Evolutionary conservation across 805 yeast genomes (phyloP), one percentile per base, ranked within the genome.

Genomic region (Trichomonascus vanleenenianus): DNA sequence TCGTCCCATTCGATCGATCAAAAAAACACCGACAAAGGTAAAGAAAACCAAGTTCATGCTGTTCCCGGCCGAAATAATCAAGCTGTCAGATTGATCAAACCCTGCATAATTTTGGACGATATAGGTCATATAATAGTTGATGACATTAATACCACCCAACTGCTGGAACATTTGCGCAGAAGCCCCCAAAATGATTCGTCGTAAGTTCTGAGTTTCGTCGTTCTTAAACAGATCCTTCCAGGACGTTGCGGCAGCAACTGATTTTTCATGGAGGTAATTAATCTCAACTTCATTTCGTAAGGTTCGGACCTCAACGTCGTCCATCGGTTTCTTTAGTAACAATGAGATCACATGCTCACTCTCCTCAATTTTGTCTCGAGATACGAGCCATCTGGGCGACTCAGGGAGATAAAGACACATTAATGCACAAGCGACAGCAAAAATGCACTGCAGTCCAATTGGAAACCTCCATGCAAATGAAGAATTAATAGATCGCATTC

Each of bases 371-470:
- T 71, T 48, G 59, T 83, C 82, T 52, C 81, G 79, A 54, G 78
- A 78, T 3, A 88, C 86, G 57, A 75, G 80, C 66, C 74, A 88
- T 48, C 96, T 71, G 0, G 96, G 96, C 36, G 89, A 78, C 63
- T 88, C 96, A 0, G 97, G 96, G 18, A 88, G 65, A 35, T 77
- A 74, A 35, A 77, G 56, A 33, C 68, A 58, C 25, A 70, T 67
- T 15, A 30, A 63, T 31, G 44, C 81, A 76, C 83, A 65, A 44
- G 79, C 58, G 33, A 83, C 64, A 41, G 84, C 46, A 68, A 19
- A 81, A 33, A 81, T 51, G 47, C 78, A 68, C 66, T 83, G 93
- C 54, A 82, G 64, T 2, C 85, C 81, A 49, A 83, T 73, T 10
- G 91, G 89, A 61, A 84, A 72, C 68, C 91, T 76, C 87, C 89